Percentiles rank a stretch among this genome's conserved stretches.
These are phyloP conservation scores for Xerocomus nothofagi DNA, from an alignment of 1,284 basidiomycete species.

Conservation along the genomic window DNA sequence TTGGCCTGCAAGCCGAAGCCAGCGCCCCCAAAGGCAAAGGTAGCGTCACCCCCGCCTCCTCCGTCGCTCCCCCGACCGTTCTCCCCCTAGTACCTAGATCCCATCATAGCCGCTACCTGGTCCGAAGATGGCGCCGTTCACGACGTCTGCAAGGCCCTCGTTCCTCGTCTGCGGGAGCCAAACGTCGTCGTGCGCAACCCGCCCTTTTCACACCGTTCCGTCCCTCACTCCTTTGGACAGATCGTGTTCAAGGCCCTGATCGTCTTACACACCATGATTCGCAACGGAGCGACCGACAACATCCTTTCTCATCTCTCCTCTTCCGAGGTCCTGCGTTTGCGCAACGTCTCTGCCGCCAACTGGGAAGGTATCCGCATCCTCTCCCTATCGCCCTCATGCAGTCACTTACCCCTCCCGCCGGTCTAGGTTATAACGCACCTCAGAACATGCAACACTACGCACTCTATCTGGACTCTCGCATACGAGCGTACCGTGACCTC, in stretches of 20 bases:
- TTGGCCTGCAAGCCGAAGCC: conserved; percentile 94
- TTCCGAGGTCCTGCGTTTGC: conserved; percentile 75
- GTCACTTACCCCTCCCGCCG: conserved; percentile 2
- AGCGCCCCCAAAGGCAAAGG: conserved; percentile 91
- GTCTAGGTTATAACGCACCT: conserved; percentile 77
- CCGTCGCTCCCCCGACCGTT: background rate
- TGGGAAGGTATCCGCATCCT: conserved; percentile 70
- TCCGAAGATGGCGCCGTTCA: conserved; percentile 88
- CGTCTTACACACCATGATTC: conserved; percentile 93
- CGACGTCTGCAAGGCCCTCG: conserved; percentile 88
- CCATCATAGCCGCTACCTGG: conserved; percentile 94
- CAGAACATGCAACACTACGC: conserved; percentile 89
- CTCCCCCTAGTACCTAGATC: conserved; percentile 69
- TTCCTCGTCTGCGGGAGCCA: conserved; percentile 83
- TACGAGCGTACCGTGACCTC: conserved; percentile 87
- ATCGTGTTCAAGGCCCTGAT: conserved; percentile 96
- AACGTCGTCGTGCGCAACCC: conserved; percentile 75
- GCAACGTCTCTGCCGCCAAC: conserved; percentile 70
- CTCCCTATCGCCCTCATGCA: background rate
- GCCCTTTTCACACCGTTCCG: background rate
- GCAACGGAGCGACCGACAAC: conserved; percentile 91
- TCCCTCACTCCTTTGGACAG: conserved; percentile 41
- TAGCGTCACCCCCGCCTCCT: conserved; percentile 32
- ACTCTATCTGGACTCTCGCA: conserved; percentile 85
- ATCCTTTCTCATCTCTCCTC: conserved; percentile 82